Evolutionary conservation across 768 basidiomycete species (phyloP).

Genomic region (Boletus sp.): DNA sequence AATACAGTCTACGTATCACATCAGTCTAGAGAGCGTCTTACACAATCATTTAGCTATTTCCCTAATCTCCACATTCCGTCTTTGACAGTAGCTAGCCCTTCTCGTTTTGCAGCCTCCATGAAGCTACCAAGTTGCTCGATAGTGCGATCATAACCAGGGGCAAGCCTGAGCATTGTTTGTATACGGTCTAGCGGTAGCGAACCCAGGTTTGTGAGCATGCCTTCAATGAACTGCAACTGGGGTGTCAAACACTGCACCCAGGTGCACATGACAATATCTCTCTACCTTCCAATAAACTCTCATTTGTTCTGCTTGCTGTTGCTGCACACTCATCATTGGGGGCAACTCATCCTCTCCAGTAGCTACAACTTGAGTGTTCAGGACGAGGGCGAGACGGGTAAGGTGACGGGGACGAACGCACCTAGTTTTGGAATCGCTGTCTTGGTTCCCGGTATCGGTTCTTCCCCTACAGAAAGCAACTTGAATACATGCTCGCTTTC

Average conservation of each 20-base stretch:
- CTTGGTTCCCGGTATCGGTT: slow-evolving; percentile 30
- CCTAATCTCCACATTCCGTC: slow-evolving; percentile 70
- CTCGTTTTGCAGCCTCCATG: slow-evolving; percentile 76
- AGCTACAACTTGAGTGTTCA: slow-evolving; percentile 10
- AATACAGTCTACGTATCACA: background rate
- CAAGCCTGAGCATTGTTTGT: slow-evolving; percentile 83
- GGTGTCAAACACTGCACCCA: background rate
- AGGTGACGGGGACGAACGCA: slow-evolving; percentile 2
- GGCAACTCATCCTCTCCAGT: slow-evolving; percentile 45
- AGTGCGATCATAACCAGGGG: slow-evolving; percentile 76
- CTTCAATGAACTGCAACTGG: slow-evolving; percentile 70
- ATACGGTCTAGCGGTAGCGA: slow-evolving; percentile 75
- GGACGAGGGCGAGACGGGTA: background rate
- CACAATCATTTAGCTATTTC: slow-evolving; percentile 8
- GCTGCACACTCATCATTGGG: slow-evolving; percentile 55
- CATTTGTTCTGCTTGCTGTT: slow-evolving; percentile 84
- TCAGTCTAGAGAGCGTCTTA: background rate
- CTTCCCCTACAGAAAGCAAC: slow-evolving; percentile 62
- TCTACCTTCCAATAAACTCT: slow-evolving; percentile 81
- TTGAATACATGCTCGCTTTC: slow-evolving; percentile 56
- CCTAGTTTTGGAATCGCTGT: slow-evolving; percentile 24
- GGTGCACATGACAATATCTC: background rate
- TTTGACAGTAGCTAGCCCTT: slow-evolving; percentile 67
- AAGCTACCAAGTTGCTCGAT: slow-evolving; percentile 75
- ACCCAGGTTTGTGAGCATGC: slow-evolving; percentile 87